phyloP scores from a whole-genome alignment of 148 eudicot species.

The Silene uniflora region DNA sequence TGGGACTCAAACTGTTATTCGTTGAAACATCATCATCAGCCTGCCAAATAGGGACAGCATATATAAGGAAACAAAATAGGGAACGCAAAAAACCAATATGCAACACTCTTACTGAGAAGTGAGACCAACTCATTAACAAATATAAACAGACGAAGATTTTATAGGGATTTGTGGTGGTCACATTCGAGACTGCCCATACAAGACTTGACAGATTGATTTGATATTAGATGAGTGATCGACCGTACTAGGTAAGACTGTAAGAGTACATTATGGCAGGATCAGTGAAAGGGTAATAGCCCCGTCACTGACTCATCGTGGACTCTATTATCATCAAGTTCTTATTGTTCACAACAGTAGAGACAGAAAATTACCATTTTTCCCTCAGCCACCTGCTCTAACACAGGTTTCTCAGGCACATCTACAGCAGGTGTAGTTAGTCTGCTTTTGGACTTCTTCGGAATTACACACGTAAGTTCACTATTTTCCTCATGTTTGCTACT shows the following conservation, averaged over 20 bases:
- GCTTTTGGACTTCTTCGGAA: background rate
- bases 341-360: background rate
- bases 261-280: too few species aligned
- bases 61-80: conserved; percentile 1
- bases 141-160: too few species aligned
- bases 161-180: background rate
- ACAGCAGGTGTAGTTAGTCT: background rate
- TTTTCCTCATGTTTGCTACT: conserved; percentile 7
- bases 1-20: background rate
- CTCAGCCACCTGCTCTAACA: background rate
- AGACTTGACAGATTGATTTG: background rate
- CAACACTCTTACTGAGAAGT: too few species aligned
- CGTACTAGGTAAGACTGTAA: too few species aligned
- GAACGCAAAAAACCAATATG: background rate
- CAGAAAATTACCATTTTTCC: background rate
- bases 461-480: conserved; percentile 3
- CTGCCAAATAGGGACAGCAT: conserved; percentile 6
- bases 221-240: too few species aligned
- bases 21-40: conserved; percentile 5
- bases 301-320: background rate
- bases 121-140: background rate
- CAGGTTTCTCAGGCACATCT: conserved; percentile 5
- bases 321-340: background rate
- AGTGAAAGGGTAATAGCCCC: background rate
- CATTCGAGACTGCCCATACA: background rate